A percentile compares a stretch with the other conserved stretches of the same genome.
Conservation (phyloP, 768 basidiomycete species). For the Russula griseocarnosa region DNA sequence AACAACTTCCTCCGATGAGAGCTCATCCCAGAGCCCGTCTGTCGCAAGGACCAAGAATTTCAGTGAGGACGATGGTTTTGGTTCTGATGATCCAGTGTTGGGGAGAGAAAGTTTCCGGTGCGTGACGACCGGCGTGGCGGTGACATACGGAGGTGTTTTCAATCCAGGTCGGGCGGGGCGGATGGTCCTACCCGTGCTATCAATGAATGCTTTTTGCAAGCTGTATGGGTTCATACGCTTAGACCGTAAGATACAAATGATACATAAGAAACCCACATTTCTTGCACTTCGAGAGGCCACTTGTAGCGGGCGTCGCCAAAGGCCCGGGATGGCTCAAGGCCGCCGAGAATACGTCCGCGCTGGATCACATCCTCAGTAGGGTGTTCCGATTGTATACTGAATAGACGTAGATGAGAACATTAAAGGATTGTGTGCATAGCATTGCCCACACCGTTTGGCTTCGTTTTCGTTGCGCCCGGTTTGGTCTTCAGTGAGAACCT, state of each 20-base stretch:
- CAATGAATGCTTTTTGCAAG: constrained; percentile 62
- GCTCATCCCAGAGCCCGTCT: constrained; percentile 57
- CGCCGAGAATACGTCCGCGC: constrained; percentile 80
- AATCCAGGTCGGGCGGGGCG: constrained; percentile 57
- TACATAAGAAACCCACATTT: constrained; percentile 49
- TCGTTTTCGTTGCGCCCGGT: constrained; percentile 90
- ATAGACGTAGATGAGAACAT: not conserved
- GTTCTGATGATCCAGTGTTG: constrained; percentile 31
- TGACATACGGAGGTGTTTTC: constrained; percentile 93
- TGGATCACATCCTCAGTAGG: constrained; percentile 69
- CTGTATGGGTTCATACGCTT: constrained; percentile 33
- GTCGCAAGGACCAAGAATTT: constrained; percentile 89
- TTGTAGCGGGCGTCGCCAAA: constrained; percentile 92
- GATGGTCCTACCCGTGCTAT: constrained; percentile 55
- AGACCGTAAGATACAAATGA: not conserved
- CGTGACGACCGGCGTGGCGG: constrained; percentile 74
- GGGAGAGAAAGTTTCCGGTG: constrained; percentile 65
- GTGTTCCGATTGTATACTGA: constrained; percentile 77
- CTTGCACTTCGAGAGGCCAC: constrained; percentile 71
- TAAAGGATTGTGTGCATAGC: not conserved
- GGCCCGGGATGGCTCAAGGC: constrained; percentile 80
- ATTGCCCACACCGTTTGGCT: constrained; percentile 60
- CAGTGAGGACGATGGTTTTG: constrained; percentile 37
- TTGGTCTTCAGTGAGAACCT: constrained; percentile 94
- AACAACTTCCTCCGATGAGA: constrained; percentile 78